Evolutionary conservation across 805 yeast species (phyloP).

Genomic region (Pichia occidentalis): DNA sequence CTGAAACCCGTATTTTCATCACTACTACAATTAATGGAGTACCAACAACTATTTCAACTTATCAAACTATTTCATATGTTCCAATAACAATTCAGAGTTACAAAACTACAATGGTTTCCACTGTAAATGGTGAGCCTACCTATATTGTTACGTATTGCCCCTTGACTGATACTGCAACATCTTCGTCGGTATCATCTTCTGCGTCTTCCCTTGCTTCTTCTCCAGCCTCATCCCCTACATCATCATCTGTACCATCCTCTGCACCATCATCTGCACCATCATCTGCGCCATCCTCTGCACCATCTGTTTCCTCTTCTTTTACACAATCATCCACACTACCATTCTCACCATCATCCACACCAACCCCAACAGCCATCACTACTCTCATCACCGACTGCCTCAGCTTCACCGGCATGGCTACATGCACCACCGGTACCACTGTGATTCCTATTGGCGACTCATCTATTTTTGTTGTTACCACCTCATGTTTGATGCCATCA

Average conservation of each 20-base stretch:
- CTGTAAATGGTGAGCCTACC: conserved; percentile 14
- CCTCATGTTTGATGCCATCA: conserved; percentile 6
- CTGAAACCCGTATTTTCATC: conserved; percentile 1
- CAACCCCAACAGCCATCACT: background rate
- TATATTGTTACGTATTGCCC: conserved; percentile 18
- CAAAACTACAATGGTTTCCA: conserved; percentile 14
- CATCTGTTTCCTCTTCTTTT: background rate
- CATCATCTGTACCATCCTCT: conserved; percentile 7
- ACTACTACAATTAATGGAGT: conserved; percentile 6
- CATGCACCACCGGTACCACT: conserved; percentile 1
- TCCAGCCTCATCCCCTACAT: conserved; percentile 4
- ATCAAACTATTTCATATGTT: conserved; percentile 1
- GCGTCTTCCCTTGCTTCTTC: conserved; percentile 1
- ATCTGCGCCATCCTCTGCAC: background rate
- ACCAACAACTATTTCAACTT: conserved; percentile 4
- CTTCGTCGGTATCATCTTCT: conserved; percentile 1
- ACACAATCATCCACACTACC: conserved; percentile 4
- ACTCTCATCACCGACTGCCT: conserved; percentile 3
- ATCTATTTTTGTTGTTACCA: background rate
- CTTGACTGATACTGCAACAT: conserved; percentile 9
- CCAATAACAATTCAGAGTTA: conserved; percentile 3
- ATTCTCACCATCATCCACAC: conserved; percentile 1
- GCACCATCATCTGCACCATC: background rate
- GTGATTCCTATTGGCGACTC: conserved; percentile 2
- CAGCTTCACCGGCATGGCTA: background rate